Evolutionary conservation across 371 early-diverging fungal genomes (phyloP), one percentile per base, ranked within the genome.

Genomic region (Actinomortierella ambigua): DNA sequence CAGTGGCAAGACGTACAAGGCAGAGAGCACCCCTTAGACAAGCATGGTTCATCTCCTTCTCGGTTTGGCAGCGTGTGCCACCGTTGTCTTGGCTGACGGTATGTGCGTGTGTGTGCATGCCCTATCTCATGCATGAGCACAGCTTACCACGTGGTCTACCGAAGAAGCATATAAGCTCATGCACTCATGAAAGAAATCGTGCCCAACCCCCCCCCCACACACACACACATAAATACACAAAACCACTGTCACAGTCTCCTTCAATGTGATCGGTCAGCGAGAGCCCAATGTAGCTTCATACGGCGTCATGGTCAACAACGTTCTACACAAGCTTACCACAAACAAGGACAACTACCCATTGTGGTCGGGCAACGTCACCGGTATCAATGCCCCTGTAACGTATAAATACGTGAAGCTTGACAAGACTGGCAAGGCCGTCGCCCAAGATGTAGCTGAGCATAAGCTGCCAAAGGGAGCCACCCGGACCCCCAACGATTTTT

Each of bases 401-500:
- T 70, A 70, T 59, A 61, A 57, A 51, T 70, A 65, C 28, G 71
- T 70, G 22, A 65, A 65, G 3, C 34, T 70, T 14, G 48, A 55
- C 24, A 26, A 57, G 11, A 41, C 28, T n/a, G 61, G 65, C 24
- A 61, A 65, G 29, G 43, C 54, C n/a, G 44, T 40, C 20, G 40
- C 50, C 13, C 26, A 57, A 48, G 65, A 65, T 24, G 55, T 54
- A 22, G 50, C 3, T 11, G 48, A 57, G 3, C 81, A 84, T 53
- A 68, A 77, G 15, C 61, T 83, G 5, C 67, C 79, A 14, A 40
- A 56, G 1, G 80, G 78, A 15, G 69, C 68, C 6, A 57, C 69
- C 11, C 48, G 75, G 18, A 83, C 82, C 11, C 82, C 82, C 41
- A 83, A 85, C 55, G 85, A 85, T 44, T 83, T 82, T 56, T 85